Percentiles rank a stretch among this genome's conserved stretches.
Conservation (phyloP, 1,139 yeast genomes). For the Saccharomyces hybrid region DNA sequence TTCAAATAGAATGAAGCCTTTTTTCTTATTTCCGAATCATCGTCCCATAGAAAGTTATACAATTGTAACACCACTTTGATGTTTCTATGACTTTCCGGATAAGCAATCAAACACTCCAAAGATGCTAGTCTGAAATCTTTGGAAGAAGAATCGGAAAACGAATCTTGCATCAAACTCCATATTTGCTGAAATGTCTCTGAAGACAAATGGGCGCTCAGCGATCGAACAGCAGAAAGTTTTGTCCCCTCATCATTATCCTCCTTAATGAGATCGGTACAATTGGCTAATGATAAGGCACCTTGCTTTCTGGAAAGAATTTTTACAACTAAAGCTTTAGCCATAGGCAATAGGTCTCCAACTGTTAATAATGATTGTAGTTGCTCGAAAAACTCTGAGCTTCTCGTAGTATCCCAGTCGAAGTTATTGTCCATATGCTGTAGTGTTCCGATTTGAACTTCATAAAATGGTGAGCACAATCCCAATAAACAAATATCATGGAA, state of each 20-base stretch:
- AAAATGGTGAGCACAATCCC: conserved; percentile 36
- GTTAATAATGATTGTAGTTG: conserved; percentile 31
- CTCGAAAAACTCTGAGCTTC: conserved; percentile 12
- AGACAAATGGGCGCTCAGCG: conserved; percentile 42
- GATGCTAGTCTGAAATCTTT: conserved; percentile 42
- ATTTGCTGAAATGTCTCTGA: conserved; percentile 25
- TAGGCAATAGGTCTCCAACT: conserved; percentile 35
- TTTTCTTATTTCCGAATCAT: conserved; percentile 41
- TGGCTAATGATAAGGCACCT: conserved; percentile 16
- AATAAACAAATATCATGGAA: conserved; percentile 28
- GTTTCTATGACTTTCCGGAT: conserved; percentile 12
- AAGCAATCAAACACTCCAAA: conserved; percentile 38
- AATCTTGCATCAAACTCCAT: conserved; percentile 29
- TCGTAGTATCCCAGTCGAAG: conserved; percentile 11
- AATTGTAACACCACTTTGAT: conserved; percentile 28
- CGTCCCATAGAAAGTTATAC: conserved; percentile 47
- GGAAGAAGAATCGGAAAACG: conserved; percentile 40
- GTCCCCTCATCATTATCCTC: conserved; percentile 39
- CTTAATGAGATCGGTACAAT: conserved; percentile 27
- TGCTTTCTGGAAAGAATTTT: conserved; percentile 33
- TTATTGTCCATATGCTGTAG: conserved; percentile 30
- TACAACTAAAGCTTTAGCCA: conserved; percentile 39
- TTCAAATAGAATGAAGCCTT: not conserved
- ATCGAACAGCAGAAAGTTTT: conserved; percentile 41
- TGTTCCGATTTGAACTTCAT: conserved; percentile 45